A percentile compares a stretch with the other conserved stretches of the same genome.
Evolutionary conservation across 2,329 filamentous ascomycete genomes (phyloP).

Genomic region (Neocucurbitaria cava): DNA sequence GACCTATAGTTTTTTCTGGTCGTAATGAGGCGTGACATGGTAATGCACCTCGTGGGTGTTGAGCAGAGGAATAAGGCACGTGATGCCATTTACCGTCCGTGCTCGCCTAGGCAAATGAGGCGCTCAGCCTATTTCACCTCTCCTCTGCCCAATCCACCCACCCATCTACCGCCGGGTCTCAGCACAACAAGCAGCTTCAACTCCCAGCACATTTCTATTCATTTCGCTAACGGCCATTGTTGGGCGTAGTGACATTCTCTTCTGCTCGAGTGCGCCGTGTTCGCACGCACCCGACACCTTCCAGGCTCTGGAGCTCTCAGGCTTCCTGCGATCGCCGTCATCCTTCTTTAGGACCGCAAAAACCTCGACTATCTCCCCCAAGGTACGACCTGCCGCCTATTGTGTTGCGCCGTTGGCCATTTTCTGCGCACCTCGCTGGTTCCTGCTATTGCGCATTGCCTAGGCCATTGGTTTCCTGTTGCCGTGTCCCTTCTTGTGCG

Average conservation of each 20-base stretch:
- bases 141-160: constrained; percentile 17
- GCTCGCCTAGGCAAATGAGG: constrained; percentile 16
- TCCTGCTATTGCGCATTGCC: constrained; percentile 33
- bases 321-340: constrained; percentile 24
- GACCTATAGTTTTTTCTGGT: background rate
- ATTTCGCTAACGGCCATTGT: constrained; percentile 18
- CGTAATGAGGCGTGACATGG: background rate
- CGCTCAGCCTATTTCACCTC: constrained; percentile 13
- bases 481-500: constrained; percentile 23
- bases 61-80: constrained; percentile 2
- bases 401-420: constrained; percentile 30
- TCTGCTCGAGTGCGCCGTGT: constrained; percentile 8
- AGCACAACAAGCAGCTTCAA: constrained; percentile 24
- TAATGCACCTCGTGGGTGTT: too few species aligned
- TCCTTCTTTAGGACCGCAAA: constrained; percentile 23
- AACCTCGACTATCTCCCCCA: constrained; percentile 24
- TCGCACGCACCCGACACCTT: constrained; percentile 17
- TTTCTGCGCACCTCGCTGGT: constrained; percentile 27
- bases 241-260: constrained; percentile 17
- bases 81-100: constrained; percentile 9
- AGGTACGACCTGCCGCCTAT: constrained; percentile 37
- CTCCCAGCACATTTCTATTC: constrained; percentile 29
- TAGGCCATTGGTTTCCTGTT: constrained; percentile 33
- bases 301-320: constrained; percentile 29
- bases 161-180: constrained; percentile 28